Evolutionary conservation across 2,329 filamentous ascomycete species (phyloP).

Genomic region (Aurifilum marmelostoma): DNA sequence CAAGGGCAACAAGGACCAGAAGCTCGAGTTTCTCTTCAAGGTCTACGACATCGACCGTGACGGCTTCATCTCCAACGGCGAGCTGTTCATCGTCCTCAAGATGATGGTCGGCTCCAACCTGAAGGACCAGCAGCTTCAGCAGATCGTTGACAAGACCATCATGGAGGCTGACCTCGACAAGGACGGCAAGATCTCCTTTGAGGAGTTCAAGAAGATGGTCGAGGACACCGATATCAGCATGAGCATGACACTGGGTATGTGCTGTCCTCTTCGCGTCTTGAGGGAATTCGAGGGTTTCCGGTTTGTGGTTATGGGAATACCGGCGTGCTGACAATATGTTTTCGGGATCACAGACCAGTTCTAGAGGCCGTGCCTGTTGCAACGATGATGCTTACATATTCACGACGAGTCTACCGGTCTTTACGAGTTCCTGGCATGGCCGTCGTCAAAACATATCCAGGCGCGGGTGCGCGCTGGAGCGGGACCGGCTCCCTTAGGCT

Average conservation of each 20-base stretch:
- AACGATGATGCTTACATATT: constrained; percentile 5
- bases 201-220: constrained; percentile 99
- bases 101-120: constrained; percentile 99
- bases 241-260: constrained; percentile 73
- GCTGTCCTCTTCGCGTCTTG: not conserved
- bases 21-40: constrained; percentile 96
- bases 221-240: constrained; percentile 85
- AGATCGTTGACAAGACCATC: constrained; percentile 99
- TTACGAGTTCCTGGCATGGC: not conserved
- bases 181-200: constrained; percentile 98
- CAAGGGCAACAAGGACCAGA: constrained; percentile 99
- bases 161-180: constrained; percentile 98
- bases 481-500: not conserved
- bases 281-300: too few relatives aligned
- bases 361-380: not conserved
- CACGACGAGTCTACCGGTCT: not conserved
- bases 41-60: constrained; percentile 99
- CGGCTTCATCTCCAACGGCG: constrained; percentile 97
- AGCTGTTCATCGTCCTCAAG: constrained; percentile 98
- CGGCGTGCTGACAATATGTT: constrained; percentile 1
- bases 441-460: not conserved
- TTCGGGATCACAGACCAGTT: constrained; percentile 14
- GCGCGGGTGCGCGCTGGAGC: constrained; percentile 8
- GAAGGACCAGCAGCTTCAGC: constrained; percentile 98
- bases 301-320: too few relatives aligned